Conservation (phyloP, 2,329 filamentous ascomycete genomes). For the Alternaria ventricosa region DNA sequence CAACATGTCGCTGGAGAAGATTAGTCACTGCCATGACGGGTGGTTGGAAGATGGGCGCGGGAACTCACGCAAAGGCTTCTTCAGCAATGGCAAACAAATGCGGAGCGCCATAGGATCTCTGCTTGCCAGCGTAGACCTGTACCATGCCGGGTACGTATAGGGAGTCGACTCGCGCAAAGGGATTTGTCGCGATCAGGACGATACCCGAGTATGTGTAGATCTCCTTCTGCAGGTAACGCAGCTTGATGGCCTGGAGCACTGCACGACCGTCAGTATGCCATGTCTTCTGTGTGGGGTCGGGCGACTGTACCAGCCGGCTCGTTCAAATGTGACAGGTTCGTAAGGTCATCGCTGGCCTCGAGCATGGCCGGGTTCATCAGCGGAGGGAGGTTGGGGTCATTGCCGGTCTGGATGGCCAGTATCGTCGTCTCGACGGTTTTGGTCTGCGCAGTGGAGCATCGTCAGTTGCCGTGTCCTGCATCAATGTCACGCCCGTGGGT, state of each 20-base stretch:
- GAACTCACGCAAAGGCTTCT: slow-evolving; percentile 91
- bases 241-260: slow-evolving; percentile 97
- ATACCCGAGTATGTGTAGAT: slow-evolving; percentile 99
- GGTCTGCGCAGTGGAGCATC: slow-evolving; percentile 60
- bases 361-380: slow-evolving; percentile 98
- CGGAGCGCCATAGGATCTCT: slow-evolving; percentile 93
- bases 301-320: slow-evolving; percentile 83
- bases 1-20: slow-evolving; percentile 80
- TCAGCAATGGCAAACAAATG: slow-evolving; percentile 99
- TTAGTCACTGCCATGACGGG: slow-evolving; percentile 19
- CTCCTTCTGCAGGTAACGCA: slow-evolving; percentile 97
- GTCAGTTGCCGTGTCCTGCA: slow-evolving; percentile 3
- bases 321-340: slow-evolving; percentile 96
- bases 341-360: slow-evolving; percentile 97
- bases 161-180: slow-evolving; percentile 95
- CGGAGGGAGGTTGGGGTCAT: slow-evolving; percentile 80
- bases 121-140: slow-evolving; percentile 98
- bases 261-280: slow-evolving; percentile 39
- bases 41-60: no score
- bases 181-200: slow-evolving; percentile 97
- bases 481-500: background rate
- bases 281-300: slow-evolving; percentile 2
- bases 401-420: slow-evolving; percentile 77
- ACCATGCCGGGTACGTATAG: slow-evolving; percentile 99
- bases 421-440: slow-evolving; percentile 80